Conservation (phyloP, 805 yeast species). For the Candida multigemmis region DNA sequence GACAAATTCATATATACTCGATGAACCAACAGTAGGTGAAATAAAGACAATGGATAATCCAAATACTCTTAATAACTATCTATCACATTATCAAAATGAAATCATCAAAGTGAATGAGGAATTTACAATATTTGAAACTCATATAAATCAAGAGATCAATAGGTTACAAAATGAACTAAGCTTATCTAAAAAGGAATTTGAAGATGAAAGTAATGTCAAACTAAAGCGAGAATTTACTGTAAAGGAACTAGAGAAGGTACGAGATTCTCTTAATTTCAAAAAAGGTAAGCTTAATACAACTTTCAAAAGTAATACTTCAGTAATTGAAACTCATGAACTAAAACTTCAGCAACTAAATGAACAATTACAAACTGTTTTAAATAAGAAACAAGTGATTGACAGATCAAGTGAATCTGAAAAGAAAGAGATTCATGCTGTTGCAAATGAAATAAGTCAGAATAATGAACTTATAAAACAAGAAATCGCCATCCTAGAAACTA, state of each 20-base stretch:
- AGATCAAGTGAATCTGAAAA: conserved; percentile 1
- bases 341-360: too few species aligned
- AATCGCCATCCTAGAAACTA: too few species aligned
- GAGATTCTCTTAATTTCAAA: too few species aligned
- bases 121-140: conserved; percentile 8
- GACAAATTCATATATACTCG: too few species aligned
- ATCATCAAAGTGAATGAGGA: conserved; percentile 12
- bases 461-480: too few species aligned
- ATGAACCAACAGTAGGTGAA: conserved; percentile 5
- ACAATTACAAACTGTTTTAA: too few species aligned
- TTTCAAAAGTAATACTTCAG: too few species aligned
- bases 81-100: conserved; percentile 16
- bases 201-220: conserved; percentile 21
- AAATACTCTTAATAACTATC: conserved; percentile 13
- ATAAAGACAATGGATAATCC: conserved; percentile 10
- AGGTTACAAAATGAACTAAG: conserved; percentile 16
- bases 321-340: too few species aligned
- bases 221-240: conserved; percentile 20
- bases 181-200: conserved; percentile 26
- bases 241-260: too few species aligned
- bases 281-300: too few species aligned
- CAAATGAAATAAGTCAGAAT: too few species aligned
- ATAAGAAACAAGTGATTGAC: conserved; percentile 1
- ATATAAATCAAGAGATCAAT: conserved; percentile 6
- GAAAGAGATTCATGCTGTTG: too few species aligned